Base-by-base conservation (phyloP, 805 yeast species). In the Wilhelminamyces savonicus region DNA sequence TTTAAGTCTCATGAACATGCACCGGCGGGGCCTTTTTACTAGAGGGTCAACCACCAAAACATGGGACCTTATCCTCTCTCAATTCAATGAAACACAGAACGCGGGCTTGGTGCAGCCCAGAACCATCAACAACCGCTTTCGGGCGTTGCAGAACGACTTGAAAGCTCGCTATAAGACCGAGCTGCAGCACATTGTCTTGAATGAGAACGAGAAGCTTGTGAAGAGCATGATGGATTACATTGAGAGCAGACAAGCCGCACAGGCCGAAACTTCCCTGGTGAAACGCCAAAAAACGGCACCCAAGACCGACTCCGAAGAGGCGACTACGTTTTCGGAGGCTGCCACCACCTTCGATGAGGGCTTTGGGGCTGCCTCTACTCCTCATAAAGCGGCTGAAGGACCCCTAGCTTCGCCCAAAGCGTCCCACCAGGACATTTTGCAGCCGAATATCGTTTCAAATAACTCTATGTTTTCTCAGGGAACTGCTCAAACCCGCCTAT, bases 11-110 rank as follows among this genome's bases (percentile, higher is more conserved):
- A 46, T 51, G 7, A 30, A 22, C 25, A 37, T 37, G 26, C 33
- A 46, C 31, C 34, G 38, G n/a, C 39, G 43, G 10, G 52, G 44
- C 18, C 32, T 52, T 3, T 48, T 47, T 31, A 47, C 50, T n/a
- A 33, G 56, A 23, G 58, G 58, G 3, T 38, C 44, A 14, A 46
- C 53, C 15, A 32, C 48, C 22, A 50, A 46, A 29, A 50, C 54
- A 1, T 52, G 58, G 58, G 43, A 44, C 11, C 23, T 27, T 5
- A 44, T 52, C n/a, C 35, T 52, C 16, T 24, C 27, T 13, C 44
- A 47, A 20, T 51, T 50, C 28, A 53, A 53, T 27, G 31, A 33
- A 7, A 30, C 26, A 13, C 35, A 37, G 21, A 18, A 39, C n/a
- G 23, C 49, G 16, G 33, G 32, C 14, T 46, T 51, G 9, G 37